Base-by-base conservation (phyloP, 257 asterid species). In the Schizonepeta tenuifolia region DNA sequence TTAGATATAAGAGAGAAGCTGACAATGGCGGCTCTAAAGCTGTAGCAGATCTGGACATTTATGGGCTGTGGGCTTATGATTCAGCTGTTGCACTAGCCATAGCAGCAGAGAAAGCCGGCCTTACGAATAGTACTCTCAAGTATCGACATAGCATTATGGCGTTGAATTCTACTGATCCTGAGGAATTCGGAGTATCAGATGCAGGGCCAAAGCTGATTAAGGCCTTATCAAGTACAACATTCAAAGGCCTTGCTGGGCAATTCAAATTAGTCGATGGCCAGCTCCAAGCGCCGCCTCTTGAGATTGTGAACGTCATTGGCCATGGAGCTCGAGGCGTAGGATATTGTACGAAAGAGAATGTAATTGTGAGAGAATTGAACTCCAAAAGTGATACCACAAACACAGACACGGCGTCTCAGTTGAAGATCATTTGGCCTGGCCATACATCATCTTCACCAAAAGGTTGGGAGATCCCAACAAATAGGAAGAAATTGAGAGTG, bases 351-450 rank as follows among this genome's bases (percentile, higher is more conserved):
- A 78, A 77, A 38, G 80, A 81, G 9, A 77, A 75, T 65, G 88
- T 87, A 54, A 67, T 83, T 51, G 72, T 69, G 2, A 69, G 56
- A 58, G 78, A 79, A 3, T 35, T 78, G 36, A 62, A 69, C 26
- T 31, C 26, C 28, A 5, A 26, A 8, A 55, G 53, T 15, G 8
- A 58, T 4, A 21, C 63, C 36, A 31, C 36, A 28, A 3, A 31
- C 24, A 69, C 44, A 15, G 43, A 78, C 46, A 76, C 85, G 54
- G 77, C 68, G 76, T 71, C 83, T 22, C 65, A 50, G 6, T 60
- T 77, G 51, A 72, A 65, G 14, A 84, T 75, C 36, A 62, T 86
- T 56, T 88, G 92, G 92, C 91, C 95, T 17, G 96, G 92, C 2
- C 90, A 78, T 60, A 70, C 41, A 41, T n/a, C 65, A 22, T 31